A percentile compares a stretch with the other conserved stretches of the same genome.
These are phyloP conservation scores for Syzygium aromaticum DNA, from an alignment of 345 rosid species.

Conservation along the genomic window DNA sequence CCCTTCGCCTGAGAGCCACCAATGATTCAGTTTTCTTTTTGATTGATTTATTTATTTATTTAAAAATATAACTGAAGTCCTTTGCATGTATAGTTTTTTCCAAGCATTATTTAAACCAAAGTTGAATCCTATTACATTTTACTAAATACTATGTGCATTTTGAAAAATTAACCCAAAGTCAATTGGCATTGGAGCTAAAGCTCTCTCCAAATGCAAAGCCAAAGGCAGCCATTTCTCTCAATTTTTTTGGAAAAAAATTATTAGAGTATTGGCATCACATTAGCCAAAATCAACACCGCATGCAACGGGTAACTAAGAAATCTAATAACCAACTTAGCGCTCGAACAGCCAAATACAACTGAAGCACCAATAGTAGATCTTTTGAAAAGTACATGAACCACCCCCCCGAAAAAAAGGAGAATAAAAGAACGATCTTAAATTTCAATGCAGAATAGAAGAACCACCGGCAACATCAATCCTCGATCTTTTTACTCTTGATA, in stretches of 20 bases:
- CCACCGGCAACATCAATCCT: not conserved
- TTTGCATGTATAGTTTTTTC: not conserved
- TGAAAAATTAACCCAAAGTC: not conserved
- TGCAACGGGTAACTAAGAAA: not conserved
- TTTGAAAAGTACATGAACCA: not conserved
- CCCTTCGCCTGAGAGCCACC: not conserved
- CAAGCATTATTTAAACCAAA: not conserved
- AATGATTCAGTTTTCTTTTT: not conserved
- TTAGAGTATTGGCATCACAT: not conserved
- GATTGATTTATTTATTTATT: not conserved
- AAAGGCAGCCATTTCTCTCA: not conserved
- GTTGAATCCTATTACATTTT: not conserved
- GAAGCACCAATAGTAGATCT: not conserved
- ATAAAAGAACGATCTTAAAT: not conserved
- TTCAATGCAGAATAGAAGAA: not conserved
- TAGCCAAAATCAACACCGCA: not conserved
- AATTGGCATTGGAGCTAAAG: not conserved
- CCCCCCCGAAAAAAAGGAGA: not conserved
- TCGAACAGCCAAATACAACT: not conserved
- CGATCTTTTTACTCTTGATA: not conserved
- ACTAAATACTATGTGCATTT: not conserved
- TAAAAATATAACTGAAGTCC: not conserved
- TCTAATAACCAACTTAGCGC: not conserved
- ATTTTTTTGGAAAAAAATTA: not conserved
- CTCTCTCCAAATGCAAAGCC: not conserved